Percentiles rank a stretch among this genome's conserved stretches.
These are phyloP conservation scores for Dactylis glomerata DNA, from an alignment of 176 grass and related monocot species.

Conservation along the genomic window DNA sequence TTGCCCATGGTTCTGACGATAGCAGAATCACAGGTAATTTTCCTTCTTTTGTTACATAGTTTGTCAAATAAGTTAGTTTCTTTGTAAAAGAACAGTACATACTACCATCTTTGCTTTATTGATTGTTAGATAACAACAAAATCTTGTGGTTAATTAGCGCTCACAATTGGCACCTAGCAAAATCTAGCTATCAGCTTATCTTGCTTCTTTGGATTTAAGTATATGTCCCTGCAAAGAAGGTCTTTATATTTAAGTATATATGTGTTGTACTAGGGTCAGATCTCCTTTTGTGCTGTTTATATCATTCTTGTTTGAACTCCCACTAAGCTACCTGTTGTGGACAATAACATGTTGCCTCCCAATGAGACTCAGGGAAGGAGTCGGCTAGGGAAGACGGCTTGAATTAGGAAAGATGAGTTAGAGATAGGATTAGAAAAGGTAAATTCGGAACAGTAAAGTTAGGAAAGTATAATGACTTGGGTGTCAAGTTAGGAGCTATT, in stretches of 20 bases:
- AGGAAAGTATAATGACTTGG: too few relatives aligned
- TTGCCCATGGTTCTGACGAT: constrained; percentile 98
- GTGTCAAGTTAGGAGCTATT: too few relatives aligned
- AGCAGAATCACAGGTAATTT: constrained; percentile 81
- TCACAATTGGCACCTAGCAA: not conserved
- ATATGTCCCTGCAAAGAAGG: not conserved
- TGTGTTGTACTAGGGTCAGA: not conserved
- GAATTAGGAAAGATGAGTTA: too few relatives aligned
- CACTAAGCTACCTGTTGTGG: too few relatives aligned
- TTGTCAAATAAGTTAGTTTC: constrained; percentile 5
- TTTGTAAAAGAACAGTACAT: constrained; percentile 4
- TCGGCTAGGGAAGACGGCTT: too few relatives aligned
- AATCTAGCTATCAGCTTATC: not conserved
- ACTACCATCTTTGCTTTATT: not conserved
- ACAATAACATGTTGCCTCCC: too few relatives aligned
- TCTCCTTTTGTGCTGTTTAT: not conserved
- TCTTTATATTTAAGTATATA: constrained; percentile 12
- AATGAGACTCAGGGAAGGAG: too few relatives aligned
- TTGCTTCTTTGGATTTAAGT: constrained; percentile 13
- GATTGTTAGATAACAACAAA: not conserved
- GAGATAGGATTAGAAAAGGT: too few relatives aligned
- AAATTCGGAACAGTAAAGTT: too few relatives aligned
- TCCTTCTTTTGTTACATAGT: constrained; percentile 11
- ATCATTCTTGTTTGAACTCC: not conserved
- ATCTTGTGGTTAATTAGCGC: not conserved